These are phyloP conservation scores for Debaryomyces sp. DNA, from an alignment of 1,139 yeast genomes.

Conservation along the genomic window DNA sequence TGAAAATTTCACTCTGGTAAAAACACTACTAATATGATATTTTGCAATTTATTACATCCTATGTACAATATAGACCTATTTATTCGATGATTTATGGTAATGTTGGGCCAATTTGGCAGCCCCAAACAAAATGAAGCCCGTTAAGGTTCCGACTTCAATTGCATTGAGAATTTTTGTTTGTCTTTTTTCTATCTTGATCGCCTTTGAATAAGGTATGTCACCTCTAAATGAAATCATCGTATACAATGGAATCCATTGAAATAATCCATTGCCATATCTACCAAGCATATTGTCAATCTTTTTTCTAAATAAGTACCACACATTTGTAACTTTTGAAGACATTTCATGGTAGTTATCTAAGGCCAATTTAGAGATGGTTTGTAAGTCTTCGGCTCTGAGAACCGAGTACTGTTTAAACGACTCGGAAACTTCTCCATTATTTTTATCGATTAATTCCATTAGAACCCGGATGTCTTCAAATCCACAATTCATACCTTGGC, in stretches of 20 bases:
- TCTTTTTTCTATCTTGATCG: constrained; percentile 55
- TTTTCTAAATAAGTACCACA: constrained; percentile 64
- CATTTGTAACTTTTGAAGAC: constrained; percentile 80
- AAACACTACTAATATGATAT: constrained; percentile 8
- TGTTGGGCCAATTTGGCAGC: constrained; percentile 20
- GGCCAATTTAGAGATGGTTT: constrained; percentile 78
- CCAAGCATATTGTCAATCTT: constrained; percentile 68
- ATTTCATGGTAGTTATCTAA: constrained; percentile 83
- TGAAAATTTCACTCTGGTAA: constrained; percentile 11
- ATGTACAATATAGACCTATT: constrained; percentile 1
- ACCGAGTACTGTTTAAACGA: constrained; percentile 64
- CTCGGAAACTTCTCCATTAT: constrained; percentile 39
- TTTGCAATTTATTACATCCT: constrained; percentile 1
- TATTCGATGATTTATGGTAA: constrained; percentile 1
- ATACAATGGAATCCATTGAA: constrained; percentile 82
- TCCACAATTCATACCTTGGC: constrained; percentile 97
- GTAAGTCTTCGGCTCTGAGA: constrained; percentile 64
- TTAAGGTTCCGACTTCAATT: constrained; percentile 14
- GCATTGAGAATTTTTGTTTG: constrained; percentile 48
- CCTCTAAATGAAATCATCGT: constrained; percentile 91
- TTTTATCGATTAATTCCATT: constrained; percentile 53
- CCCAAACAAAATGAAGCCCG: constrained; percentile 19
- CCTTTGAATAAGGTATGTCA: constrained; percentile 76
- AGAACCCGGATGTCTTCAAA: constrained; percentile 84
- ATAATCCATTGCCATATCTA: constrained; percentile 45